Percentiles rank a stretch among this genome's conserved stretches.
Evolutionary conservation across 2,329 filamentous ascomycete genomes (phyloP).

Genomic region (Purpureocillium lavendulum): DNA sequence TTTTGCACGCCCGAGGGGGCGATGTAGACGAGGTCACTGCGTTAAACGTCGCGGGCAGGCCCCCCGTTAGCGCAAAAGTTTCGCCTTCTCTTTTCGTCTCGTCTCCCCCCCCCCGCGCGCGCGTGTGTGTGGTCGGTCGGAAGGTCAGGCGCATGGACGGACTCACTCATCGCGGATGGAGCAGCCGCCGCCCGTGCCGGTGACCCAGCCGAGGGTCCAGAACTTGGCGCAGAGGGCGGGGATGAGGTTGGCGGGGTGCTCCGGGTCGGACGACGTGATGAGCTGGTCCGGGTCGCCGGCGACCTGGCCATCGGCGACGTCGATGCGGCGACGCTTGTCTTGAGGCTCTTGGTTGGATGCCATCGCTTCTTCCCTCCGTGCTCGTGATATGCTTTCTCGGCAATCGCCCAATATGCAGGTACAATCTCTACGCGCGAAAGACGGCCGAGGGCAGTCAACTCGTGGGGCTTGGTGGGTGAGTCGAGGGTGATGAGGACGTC

Average conservation of each 20-base stretch:
- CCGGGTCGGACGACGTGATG: constrained; percentile 56
- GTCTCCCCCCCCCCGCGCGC: too few species aligned
- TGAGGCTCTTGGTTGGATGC: neutral
- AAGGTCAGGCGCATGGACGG: too few species aligned
- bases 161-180: constrained; percentile 60
- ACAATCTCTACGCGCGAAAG: too few species aligned
- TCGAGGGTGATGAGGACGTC: neutral
- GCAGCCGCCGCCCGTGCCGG: constrained; percentile 74
- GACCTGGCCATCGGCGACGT: constrained; percentile 1
- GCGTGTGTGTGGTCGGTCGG: too few species aligned
- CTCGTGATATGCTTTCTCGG: too few species aligned
- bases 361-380: neutral
- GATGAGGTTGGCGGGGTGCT: constrained; percentile 92
- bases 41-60: too few species aligned
- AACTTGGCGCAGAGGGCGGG: constrained; percentile 91
- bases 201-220: constrained; percentile 92
- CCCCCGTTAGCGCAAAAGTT: too few species aligned
- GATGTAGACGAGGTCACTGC: constrained; percentile 81
- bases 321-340: neutral
- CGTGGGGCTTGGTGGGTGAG: too few species aligned
- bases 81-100: too few species aligned
- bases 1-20: constrained; percentile 97
- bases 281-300: constrained; percentile 35
- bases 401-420: too few species aligned
- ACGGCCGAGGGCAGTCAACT: too few species aligned